Base-by-base conservation (phyloP, 106 monocot species). In the Hemerocallis citrina region DNA sequence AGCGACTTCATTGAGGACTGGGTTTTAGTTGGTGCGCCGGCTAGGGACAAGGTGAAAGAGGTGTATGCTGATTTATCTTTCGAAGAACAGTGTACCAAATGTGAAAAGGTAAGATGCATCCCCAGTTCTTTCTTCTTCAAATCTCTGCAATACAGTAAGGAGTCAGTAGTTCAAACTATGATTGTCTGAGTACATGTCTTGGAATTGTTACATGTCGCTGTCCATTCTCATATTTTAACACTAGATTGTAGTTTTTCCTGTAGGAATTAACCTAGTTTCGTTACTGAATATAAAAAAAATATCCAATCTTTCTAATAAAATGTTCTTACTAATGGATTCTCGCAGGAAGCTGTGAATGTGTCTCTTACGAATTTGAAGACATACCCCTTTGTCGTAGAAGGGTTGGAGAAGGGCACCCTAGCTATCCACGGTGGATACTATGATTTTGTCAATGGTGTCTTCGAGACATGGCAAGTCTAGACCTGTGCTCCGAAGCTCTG, bases 1-100 rank as follows among this genome's bases (percentile, higher is more conserved):
- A 92, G 91, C 32, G 86, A 65, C 16, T 92, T 86, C 68, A 86
- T 92, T 2, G 91, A 92, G 72, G 86, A 86, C 21, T 92, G 86
- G 86, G 83, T 92, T 55, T 80, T 70, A 79, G 62, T 82, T 8
- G 56, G 82, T 19, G 31, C 45, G 41, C 77, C 79, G 1, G 86
- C 82, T 0, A 86, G 63, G 56, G 67, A 82, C 7, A 79, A 75
- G 66, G 85, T 92, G 36, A 68, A 71, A 35, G 29, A 56, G 5
- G 55, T 48, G 7, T 34, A 69, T 46, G 24, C 57, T 3, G n/a
- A 65, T 34, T 23, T 79, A 3, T 34, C 77, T 3, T 66, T 86
- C 4, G 54, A 40, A 1, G 80, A 86, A 1, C 79, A 92, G 63
- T 86, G 82, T 74, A 54, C 86, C 68, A 40, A 41, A 16, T 77